Conservation (phyloP, 345 rosid species). For the Erodium maritimum region DNA sequence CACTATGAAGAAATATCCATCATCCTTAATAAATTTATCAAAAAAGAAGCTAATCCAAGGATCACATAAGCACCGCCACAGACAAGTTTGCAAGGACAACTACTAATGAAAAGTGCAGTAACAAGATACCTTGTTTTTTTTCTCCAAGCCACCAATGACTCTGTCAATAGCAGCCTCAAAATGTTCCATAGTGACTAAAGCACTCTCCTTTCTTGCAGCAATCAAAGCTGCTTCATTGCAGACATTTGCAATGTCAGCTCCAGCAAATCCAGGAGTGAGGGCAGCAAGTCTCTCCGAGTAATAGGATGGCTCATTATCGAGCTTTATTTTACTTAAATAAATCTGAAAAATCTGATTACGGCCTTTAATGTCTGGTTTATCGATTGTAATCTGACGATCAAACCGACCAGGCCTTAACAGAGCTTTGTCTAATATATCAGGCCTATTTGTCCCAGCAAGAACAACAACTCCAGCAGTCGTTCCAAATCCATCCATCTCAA, state of each 20-base stretch:
- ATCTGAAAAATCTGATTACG: constrained; percentile 80
- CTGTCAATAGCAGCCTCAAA: constrained; percentile 94
- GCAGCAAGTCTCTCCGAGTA: constrained; percentile 88
- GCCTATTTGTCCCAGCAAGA: constrained; percentile 95
- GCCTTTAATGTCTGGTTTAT: constrained; percentile 87
- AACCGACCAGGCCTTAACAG: constrained; percentile 82
- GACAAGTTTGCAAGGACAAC: neutral
- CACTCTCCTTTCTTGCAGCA: constrained; percentile 59
- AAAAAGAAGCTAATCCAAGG: neutral
- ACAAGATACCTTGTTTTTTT: constrained; percentile 64
- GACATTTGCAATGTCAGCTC: constrained; percentile 94
- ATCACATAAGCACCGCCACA: neutral
- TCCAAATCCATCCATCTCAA: constrained; percentile 98
- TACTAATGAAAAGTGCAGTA: neutral
- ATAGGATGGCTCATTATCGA: constrained; percentile 63
- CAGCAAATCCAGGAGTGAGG: constrained; percentile 95
- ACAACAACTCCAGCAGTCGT: constrained; percentile 92
- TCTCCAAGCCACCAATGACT: constrained; percentile 96
- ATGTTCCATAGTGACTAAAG: constrained; percentile 58
- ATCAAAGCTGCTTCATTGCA: constrained; percentile 93
- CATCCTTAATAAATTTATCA: too few species aligned
- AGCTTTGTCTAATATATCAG: constrained; percentile 92
- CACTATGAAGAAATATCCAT: neutral
- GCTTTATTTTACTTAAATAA: constrained; percentile 71
- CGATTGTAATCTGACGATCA: constrained; percentile 81